These are phyloP conservation scores for Daedaleopsis nitida DNA, from an alignment of 768 basidiomycete species.

Conservation along the genomic window DNA sequence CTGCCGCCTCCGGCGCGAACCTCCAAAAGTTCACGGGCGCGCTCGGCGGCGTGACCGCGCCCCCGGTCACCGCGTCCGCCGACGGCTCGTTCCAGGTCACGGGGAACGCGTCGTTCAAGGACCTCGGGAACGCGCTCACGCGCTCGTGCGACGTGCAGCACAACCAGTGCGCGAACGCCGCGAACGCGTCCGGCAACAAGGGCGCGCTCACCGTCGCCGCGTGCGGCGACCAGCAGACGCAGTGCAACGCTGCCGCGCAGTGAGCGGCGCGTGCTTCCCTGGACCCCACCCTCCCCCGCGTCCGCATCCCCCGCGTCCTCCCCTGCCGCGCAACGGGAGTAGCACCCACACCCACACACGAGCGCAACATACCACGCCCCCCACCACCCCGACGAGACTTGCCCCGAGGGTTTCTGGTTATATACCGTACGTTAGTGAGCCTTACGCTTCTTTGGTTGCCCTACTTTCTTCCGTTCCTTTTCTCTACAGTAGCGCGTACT, in stretches of 20 bases:
- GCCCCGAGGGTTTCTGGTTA: conserved; percentile 11
- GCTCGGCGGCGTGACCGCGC: conserved; percentile 46
- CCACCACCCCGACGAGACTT: conserved; percentile 7
- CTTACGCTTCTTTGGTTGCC: conserved; percentile 7
- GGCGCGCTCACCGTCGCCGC: conserved; percentile 47
- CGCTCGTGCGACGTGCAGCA: conserved; percentile 61
- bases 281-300: neutral
- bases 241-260: conserved; percentile 37
- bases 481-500: conserved; percentile 16
- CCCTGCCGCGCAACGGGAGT: conserved; percentile 10
- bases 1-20: conserved; percentile 35
- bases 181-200: conserved; percentile 52
- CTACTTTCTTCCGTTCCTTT: neutral
- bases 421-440: neutral
- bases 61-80: conserved; percentile 42
- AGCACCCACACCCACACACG: too few relatives aligned
- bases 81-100: conserved; percentile 51
- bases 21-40: conserved; percentile 52
- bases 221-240: conserved; percentile 47
- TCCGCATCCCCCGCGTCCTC: neutral
- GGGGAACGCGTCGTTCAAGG: conserved; percentile 50
- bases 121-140: conserved; percentile 43
- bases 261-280: neutral
- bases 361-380: neutral
- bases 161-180: conserved; percentile 60